These are phyloP conservation scores for Eimeria necatrix DNA, from an alignment of 169 alveolate species.

Conservation along the genomic window DNA sequence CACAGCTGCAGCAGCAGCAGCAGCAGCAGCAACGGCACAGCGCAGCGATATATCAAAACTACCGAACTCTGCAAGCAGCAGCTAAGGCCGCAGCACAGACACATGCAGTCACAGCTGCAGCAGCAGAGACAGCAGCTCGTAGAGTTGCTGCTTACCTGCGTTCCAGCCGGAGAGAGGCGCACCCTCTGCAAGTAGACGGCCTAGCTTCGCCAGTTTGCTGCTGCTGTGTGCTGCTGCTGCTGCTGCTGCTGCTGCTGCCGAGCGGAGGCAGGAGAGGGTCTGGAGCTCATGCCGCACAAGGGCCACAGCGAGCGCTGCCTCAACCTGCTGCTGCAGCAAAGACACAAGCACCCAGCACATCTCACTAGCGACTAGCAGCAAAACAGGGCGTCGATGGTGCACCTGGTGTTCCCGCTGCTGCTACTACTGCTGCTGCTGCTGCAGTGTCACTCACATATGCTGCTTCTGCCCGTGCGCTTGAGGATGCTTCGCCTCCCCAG, in stretches of 20 bases:
- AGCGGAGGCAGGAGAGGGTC: constrained; percentile 26
- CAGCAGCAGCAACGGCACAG: constrained; percentile 12
- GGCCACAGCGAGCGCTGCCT: constrained; percentile 50
- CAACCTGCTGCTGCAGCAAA: constrained; percentile 29
- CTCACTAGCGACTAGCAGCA: background rate
- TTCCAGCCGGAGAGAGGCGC: constrained; percentile 68
- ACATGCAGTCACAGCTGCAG: background rate
- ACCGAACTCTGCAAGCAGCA: background rate
- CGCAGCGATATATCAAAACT: background rate
- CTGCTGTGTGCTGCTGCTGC: constrained; percentile 30
- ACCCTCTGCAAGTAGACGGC: constrained; percentile 30
- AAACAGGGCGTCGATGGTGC: background rate
- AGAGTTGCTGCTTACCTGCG: background rate
- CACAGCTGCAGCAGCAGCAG: constrained; percentile 63
- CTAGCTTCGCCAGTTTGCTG: constrained; percentile 6
- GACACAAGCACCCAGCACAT: background rate
- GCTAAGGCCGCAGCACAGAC: background rate
- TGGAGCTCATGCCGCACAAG: constrained; percentile 2
- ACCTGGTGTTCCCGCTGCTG: constrained; percentile 27
- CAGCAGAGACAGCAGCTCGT: constrained; percentile 31
- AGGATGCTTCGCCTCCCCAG: constrained; percentile 16
- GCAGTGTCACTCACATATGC: background rate
- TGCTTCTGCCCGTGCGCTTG: constrained; percentile 23
- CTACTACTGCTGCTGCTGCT: constrained; percentile 33
- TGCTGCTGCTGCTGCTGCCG: constrained; percentile 71